Base-by-base conservation (phyloP, 352 stramenopile genomes). In the Halophytophthora batemanensis region DNA sequence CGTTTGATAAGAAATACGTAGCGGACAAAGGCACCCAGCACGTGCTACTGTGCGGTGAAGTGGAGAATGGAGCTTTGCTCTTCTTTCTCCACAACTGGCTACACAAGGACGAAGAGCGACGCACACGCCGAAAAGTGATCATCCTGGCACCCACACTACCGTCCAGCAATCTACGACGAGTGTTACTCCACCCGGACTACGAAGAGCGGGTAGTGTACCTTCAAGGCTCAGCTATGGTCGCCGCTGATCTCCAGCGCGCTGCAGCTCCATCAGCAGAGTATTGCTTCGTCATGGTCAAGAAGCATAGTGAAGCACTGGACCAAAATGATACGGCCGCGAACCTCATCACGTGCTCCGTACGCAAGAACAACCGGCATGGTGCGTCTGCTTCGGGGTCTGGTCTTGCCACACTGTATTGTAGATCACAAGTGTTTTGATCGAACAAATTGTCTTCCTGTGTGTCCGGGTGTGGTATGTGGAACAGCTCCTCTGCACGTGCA, bases 11-110 rank as follows among this genome's bases (percentile, higher is more conserved):
- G n/a, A 83, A 83, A 29, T 90, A 91, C 54, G 55, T 59, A 1
- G 70, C 72, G 0, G 73, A 87, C 34, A 83, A 75, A 21, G 67
- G 72, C 36, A 71, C 83, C 1, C 70, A 90, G 49, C 85, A 95
- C 40, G 66, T 93, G 0, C 45, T 93, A 5, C 52, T 95, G n/a
- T 88, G 77, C 12, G 85, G 82, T 3, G 82, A 95, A 40, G 74
- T 93, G 33, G 66, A 88, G 17, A 77, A 87, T 33, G 65, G 74
- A 14, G 69, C 74, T 1, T 67, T 92, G 2, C 66, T 79, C 8
- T 90, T 90, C 48, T 95, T 95, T 49, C 60, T 95, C 11, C 70
- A 87, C 52, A 82, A 81, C 19, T 91, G 86, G 74, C 57, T 93
- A 1, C 66, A 87, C 36, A 62, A 77, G 48, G 74, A 90, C 42